Conservation (phyloP, 1,284 basidiomycete species). For the Xerocomus tenax region DNA sequence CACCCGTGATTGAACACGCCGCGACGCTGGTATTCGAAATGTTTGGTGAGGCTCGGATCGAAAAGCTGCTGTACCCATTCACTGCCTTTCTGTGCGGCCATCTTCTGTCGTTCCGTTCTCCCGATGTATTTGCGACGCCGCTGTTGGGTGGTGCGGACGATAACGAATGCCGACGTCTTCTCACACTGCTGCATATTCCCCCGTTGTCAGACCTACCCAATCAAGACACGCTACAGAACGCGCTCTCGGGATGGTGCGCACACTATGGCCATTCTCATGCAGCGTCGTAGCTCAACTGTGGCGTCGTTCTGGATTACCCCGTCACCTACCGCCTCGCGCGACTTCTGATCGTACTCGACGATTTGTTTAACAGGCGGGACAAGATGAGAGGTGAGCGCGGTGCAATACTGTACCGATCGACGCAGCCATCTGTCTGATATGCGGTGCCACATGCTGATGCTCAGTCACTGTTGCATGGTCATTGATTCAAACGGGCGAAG, state of each 20-base stretch:
- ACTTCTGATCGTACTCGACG: conserved; percentile 78
- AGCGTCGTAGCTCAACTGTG: conserved; percentile 62
- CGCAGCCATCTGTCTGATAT: conserved; percentile 88
- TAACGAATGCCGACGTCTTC: conserved; percentile 72
- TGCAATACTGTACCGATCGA: conserved; percentile 79
- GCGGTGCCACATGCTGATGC: conserved; percentile 86
- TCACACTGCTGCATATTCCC: conserved; percentile 72
- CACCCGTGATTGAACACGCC: conserved; percentile 70
- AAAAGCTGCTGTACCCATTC: conserved; percentile 82
- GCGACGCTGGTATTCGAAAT: conserved; percentile 67
- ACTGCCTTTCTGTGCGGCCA: conserved; percentile 88
- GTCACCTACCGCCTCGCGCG: conserved; percentile 77
- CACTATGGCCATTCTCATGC: conserved; percentile 72
- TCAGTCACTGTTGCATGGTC: conserved; percentile 88
- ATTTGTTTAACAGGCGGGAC: conserved; percentile 63
- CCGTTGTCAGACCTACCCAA: conserved; percentile 67
- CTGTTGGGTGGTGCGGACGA: conserved; percentile 29
- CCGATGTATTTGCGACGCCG: conserved; percentile 48
- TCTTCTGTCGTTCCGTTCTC: conserved; percentile 74
- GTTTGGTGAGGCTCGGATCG: conserved; percentile 72
- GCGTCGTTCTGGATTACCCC: conserved; percentile 76
- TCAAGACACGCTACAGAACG: conserved; percentile 75
- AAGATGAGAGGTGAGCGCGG: conserved; percentile 59
- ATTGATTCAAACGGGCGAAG: conserved; percentile 52
- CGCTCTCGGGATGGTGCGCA: conserved; percentile 74